Evolutionary conservation across 306 rosid genomes (phyloP).

Genomic region (Argentina anserina): DNA sequence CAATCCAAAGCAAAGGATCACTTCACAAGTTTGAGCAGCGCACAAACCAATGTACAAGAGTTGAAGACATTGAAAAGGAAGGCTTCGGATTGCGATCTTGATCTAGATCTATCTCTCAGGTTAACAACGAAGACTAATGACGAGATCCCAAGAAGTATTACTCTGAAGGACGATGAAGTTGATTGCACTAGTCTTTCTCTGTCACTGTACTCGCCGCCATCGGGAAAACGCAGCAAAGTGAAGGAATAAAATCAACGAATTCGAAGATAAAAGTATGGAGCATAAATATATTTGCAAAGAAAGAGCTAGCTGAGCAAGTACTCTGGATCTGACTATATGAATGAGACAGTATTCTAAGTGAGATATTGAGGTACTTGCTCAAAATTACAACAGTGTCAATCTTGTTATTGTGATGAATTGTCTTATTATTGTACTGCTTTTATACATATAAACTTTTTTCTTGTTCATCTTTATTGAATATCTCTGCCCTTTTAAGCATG

Average conservation of each 20-base stretch:
- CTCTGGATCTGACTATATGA: slow-evolving; percentile 87
- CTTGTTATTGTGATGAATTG: not conserved
- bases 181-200: slow-evolving; percentile 49
- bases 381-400: not conserved
- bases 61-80: slow-evolving; percentile 51
- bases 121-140: slow-evolving; percentile 37
- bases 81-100: slow-evolving; percentile 41
- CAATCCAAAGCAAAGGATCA: slow-evolving; percentile 27
- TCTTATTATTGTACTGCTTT: not conserved
- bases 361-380: slow-evolving; percentile 74
- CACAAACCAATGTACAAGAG: slow-evolving; percentile 22
- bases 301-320: slow-evolving; percentile 31
- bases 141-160: slow-evolving; percentile 13
- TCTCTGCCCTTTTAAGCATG: slow-evolving; percentile 17
- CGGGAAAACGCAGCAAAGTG: slow-evolving; percentile 33
- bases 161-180: slow-evolving; percentile 31
- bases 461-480: not conserved
- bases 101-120: slow-evolving; percentile 71
- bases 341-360: slow-evolving; percentile 66
- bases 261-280: slow-evolving; percentile 5
- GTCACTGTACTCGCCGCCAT: slow-evolving; percentile 52
- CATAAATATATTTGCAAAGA: slow-evolving; percentile 6
- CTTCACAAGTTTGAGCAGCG: slow-evolving; percentile 6
- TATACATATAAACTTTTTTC: not conserved
- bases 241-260: slow-evolving; percentile 24